A percentile compares a stretch with the other conserved stretches of the same genome.
These are phyloP conservation scores for Haplosporangium sp. DNA, from an alignment of 371 early-diverging fungal genomes.

Conservation along the genomic window DNA sequence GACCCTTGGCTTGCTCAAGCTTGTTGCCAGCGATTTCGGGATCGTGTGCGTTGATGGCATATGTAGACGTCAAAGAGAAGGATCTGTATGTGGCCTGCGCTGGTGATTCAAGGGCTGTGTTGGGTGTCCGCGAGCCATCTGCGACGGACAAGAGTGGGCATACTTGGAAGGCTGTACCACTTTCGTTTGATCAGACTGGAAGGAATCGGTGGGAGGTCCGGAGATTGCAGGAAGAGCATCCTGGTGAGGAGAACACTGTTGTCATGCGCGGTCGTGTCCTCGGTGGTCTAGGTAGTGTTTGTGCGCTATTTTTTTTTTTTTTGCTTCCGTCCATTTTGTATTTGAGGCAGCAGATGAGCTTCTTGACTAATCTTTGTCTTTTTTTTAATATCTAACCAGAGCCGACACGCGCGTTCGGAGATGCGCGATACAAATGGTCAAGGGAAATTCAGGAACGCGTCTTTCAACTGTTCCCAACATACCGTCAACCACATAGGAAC, in stretches of 20 bases:
- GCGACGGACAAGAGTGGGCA: slow-evolving; percentile 20
- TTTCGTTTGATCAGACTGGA: slow-evolving; percentile 81
- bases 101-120: slow-evolving; percentile 78
- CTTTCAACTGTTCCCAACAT: slow-evolving; percentile 71
- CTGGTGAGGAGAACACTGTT: slow-evolving; percentile 77
- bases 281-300: slow-evolving; percentile 75
- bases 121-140: slow-evolving; percentile 56
- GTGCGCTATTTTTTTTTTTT: neutral
- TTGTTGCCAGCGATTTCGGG: slow-evolving; percentile 73
- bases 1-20: slow-evolving; percentile 56
- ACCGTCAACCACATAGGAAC: slow-evolving; percentile 72
- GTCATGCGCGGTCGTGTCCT: slow-evolving; percentile 74
- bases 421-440: slow-evolving; percentile 85
- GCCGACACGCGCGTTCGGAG: slow-evolving; percentile 71
- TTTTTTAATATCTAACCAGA: slow-evolving; percentile 15
- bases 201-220: slow-evolving; percentile 70
- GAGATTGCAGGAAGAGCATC: slow-evolving; percentile 79
- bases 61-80: slow-evolving; percentile 68
- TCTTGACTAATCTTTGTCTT: neutral
- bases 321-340: neutral
- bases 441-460: slow-evolving; percentile 71
- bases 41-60: slow-evolving; percentile 82
- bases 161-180: slow-evolving; percentile 67
- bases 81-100: slow-evolving; percentile 83
- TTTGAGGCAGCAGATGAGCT: neutral